A percentile compares a stretch with the other conserved stretches of the same genome.
Conservation (phyloP, 805 yeast species). For the Cyberlindnera xishuangbannaensis region DNA sequence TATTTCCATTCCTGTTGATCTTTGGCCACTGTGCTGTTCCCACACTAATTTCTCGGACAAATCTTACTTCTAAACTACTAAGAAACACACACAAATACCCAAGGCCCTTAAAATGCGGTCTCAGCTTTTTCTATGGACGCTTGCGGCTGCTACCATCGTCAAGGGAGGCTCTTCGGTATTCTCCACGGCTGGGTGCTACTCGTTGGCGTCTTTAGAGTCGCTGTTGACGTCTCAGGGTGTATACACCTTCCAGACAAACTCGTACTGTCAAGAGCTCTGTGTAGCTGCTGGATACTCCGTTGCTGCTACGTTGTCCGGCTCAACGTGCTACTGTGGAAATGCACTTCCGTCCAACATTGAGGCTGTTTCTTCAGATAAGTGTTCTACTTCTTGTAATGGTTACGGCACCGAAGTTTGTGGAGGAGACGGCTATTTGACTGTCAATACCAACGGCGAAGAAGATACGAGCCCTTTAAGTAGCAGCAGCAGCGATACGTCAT, state of each 20-base stretch:
- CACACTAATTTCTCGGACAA: no score
- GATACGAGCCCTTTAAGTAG: conserved; percentile 9
- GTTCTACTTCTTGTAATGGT: conserved; percentile 52
- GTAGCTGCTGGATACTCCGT: conserved; percentile 34
- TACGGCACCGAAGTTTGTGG: conserved; percentile 61
- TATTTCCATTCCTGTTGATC: no score
- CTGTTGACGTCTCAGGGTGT: conserved; percentile 35
- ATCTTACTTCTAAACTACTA: no score
- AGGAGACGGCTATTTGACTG: conserved; percentile 43
- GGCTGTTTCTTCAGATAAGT: conserved; percentile 28
- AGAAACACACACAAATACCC: no score
- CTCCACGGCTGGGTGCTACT: conserved; percentile 31
- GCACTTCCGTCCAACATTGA: conserved; percentile 30
- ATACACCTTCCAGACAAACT: conserved; percentile 53
- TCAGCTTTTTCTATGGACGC: no score
- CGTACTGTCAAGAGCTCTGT: conserved; percentile 52
- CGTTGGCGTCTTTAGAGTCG: conserved; percentile 21
- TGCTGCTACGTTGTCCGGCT: conserved; percentile 49
- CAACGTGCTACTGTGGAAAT: conserved; percentile 64
- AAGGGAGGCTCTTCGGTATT: conserved; percentile 1
- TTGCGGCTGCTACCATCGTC: no score
- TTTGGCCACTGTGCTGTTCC: no score
- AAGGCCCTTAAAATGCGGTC: no score
- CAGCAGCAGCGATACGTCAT: conserved; percentile 3
- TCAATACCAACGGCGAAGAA: conserved; percentile 33